Percentiles rank a stretch among this genome's conserved stretches.
Conservation (phyloP, 2,329 filamentous ascomycete genomes). For the Phialophora expanda region DNA sequence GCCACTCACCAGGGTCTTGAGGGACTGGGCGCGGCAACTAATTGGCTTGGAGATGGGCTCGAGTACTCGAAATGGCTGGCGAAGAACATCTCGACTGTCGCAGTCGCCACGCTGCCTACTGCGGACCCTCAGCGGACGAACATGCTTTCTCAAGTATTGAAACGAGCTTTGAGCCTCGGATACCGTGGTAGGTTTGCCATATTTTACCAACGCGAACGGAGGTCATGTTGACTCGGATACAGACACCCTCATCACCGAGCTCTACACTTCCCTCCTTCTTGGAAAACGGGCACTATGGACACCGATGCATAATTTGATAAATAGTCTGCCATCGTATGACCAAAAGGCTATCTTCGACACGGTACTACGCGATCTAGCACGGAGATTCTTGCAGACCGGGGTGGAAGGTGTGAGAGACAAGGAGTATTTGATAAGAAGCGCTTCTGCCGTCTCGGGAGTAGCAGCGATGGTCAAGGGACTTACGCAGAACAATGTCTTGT, state of each 20-base stretch:
- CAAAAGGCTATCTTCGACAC: conserved; percentile 54
- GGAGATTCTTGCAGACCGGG: conserved; percentile 45
- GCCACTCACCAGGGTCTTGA: conserved; percentile 44
- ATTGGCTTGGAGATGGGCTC: conserved; percentile 69
- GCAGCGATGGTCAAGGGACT: conserved; percentile 63
- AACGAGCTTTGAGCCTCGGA: conserved; percentile 71
- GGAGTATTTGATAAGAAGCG: conserved; percentile 15
- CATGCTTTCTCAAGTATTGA: conserved; percentile 53
- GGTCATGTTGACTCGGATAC: conserved; percentile 4
- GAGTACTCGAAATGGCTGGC: conserved; percentile 75
- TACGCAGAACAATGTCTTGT: conserved; percentile 53
- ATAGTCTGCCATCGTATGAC: conserved; percentile 54
- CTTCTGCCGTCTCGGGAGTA: conserved; percentile 59
- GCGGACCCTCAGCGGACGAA: conserved; percentile 40
- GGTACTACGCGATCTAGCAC: conserved; percentile 53
- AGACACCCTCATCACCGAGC: conserved; percentile 50
- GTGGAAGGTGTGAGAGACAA: conserved; percentile 28
- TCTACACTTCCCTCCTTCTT: conserved; percentile 49
- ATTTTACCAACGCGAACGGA: background rate
- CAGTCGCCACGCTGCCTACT: conserved; percentile 45
- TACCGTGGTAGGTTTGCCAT: conserved; percentile 64
- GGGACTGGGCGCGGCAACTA: conserved; percentile 37
- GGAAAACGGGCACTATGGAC: conserved; percentile 40
- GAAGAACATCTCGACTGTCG: conserved; percentile 60
- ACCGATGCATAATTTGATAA: conserved; percentile 49